Conservation (phyloP, 2,329 filamentous ascomycete species). For the Phoma sp. region DNA sequence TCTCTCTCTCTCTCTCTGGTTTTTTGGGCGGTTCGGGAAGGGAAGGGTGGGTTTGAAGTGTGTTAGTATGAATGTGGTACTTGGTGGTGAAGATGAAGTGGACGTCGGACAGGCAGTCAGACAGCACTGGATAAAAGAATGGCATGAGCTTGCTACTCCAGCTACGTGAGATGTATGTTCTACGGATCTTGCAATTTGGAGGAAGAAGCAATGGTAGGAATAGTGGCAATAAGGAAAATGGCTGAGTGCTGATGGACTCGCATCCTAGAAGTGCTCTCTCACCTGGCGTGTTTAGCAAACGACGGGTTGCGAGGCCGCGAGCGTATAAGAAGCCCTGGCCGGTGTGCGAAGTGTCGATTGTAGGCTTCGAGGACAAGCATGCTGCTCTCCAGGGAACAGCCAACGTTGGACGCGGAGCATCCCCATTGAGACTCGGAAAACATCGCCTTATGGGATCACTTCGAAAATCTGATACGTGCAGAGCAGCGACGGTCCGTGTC, state of each 20-base stretch:
- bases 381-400: neutral
- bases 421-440: neutral
- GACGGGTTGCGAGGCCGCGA: neutral
- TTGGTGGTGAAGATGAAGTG: too few species aligned
- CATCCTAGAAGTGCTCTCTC: neutral
- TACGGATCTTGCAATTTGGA: neutral
- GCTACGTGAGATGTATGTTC: neutral
- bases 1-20: too few species aligned
- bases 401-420: neutral
- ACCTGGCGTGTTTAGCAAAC: neutral
- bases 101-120: too few species aligned
- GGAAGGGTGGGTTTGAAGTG: too few species aligned
- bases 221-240: neutral
- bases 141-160: neutral
- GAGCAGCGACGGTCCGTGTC: neutral
- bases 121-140: neutral
- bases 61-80: too few species aligned
- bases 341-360: neutral
- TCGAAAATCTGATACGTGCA: neutral
- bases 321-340: neutral
- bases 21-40: too few species aligned
- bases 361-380: neutral
- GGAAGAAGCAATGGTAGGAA: neutral
- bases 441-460: neutral
- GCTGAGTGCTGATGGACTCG: neutral